Evolutionary conservation across 2,329 filamentous ascomycete genomes (phyloP), one percentile per base, ranked within the genome.

Genomic region (Colletotrichum agaves): DNA sequence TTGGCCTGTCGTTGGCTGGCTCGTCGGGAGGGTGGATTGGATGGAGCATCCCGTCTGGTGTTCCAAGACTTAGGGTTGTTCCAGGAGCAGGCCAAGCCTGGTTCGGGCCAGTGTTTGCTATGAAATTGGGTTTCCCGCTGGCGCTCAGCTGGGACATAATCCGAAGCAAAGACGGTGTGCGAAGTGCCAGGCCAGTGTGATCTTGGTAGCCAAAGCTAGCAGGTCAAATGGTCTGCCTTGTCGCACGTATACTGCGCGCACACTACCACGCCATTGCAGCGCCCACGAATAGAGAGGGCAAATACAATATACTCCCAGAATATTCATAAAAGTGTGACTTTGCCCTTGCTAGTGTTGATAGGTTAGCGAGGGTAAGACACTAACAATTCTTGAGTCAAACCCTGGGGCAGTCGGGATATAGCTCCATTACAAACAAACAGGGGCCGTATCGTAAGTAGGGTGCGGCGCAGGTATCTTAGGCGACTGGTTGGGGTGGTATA

Each of bases 81-180:
- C 61, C 61, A 68, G 33, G 43, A 41, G 47, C 55, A 58, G 43
- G 61, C 65, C 47, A 60, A 60, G 65, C 65, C 65, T 68, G 47
- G 53, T 53, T 49, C 41, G 47, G 53, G 31, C 41, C 53, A 65
- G 47, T 43, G 61, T 65, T 55, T 27, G 61, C 65, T 65, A 61
- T 37, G 65, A 68, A 68, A 65, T 68, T 68, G 65, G 60, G 65
- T 68, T 66, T 68, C 55, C 61, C 35, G 43, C 61, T 64, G 65
- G 23, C 31, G 61, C 55, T 59, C 61, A 68, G 65, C 61, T 65
- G 49, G 65, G 61, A 60, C 61, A 65, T 65, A 61, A 60, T 60
- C 61, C 55, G 65, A 65, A 64, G 61, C 61, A 60, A 52, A 65
- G 65, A 68, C 61, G 61, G 47, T 67, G 53, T 67, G 39, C 39